Evolutionary conservation across 208 protist genomes (phyloP).

Genomic region (Strigomonas galati): DNA sequence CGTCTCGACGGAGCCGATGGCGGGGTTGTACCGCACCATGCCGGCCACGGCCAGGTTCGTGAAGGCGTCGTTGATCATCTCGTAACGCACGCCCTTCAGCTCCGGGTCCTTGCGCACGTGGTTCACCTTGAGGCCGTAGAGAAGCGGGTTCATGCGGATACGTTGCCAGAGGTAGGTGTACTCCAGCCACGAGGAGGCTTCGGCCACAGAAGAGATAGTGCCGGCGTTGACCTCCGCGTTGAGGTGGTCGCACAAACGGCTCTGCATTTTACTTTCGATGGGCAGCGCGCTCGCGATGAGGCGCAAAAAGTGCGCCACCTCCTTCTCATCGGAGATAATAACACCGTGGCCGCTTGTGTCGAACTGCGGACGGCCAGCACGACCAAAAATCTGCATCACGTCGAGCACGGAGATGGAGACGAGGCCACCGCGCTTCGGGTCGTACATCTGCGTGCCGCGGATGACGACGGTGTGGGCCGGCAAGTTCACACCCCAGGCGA

Average conservation of each 20-base stretch:
- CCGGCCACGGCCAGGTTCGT: conserved; percentile 89
- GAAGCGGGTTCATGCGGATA: conserved; percentile 95
- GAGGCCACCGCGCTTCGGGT: conserved; percentile 92
- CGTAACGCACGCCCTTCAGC: conserved; percentile 84
- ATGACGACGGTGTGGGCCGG: conserved; percentile 99
- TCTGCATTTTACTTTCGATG: conserved; percentile 96
- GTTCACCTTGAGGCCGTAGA: conserved; percentile 94
- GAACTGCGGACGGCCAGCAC: conserved; percentile 98
- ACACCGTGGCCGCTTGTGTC: conserved; percentile 97
- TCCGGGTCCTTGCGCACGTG: conserved; percentile 91
- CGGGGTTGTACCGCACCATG: conserved; percentile 97
- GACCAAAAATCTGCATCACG: conserved; percentile 99
- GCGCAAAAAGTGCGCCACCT: conserved; percentile 95
- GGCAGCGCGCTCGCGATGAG: conserved; percentile 93
- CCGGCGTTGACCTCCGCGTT: conserved; percentile 98
- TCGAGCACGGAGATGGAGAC: conserved; percentile 98
- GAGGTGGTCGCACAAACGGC: conserved; percentile 95
- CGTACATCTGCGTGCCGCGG: conserved; percentile 94
- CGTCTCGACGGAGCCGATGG: conserved; percentile 93
- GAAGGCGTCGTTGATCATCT: conserved; percentile 96
- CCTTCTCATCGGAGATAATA: conserved; percentile 97
- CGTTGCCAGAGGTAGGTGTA: conserved; percentile 99
- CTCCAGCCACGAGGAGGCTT: conserved; percentile 95
- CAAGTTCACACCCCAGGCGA: conserved; percentile 99
- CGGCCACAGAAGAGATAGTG: conserved; percentile 95